Percentiles rank a stretch among this genome's conserved stretches.
Conservation (phyloP, 2,329 filamentous ascomycete genomes). For the Parascedosporium putredinis region DNA sequence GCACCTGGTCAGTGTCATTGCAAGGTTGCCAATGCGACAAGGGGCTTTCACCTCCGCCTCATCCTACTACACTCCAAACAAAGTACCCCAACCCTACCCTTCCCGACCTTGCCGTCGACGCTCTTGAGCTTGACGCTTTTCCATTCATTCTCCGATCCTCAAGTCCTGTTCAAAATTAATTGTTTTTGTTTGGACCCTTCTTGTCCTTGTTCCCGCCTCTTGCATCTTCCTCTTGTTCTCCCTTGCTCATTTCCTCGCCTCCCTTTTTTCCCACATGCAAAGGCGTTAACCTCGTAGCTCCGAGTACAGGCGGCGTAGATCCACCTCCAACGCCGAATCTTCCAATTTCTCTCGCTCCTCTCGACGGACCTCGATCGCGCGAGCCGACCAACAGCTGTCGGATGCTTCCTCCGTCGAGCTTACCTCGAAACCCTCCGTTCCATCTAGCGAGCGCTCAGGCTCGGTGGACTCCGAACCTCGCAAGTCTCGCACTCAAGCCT, state of each 20-base stretch:
- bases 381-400: not conserved
- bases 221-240: too few relatives aligned
- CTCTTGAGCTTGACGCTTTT: too few relatives aligned
- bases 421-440: slow-evolving; percentile 27
- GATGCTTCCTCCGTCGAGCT: slow-evolving; percentile 11
- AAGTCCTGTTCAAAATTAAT: not conserved
- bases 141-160: too few relatives aligned
- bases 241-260: too few relatives aligned
- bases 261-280: too few relatives aligned
- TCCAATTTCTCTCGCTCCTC: not conserved
- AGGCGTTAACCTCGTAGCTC: not conserved
- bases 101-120: too few relatives aligned
- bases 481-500: slow-evolving; percentile 13
- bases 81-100: not conserved
- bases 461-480: slow-evolving; percentile 21
- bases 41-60: too few relatives aligned
- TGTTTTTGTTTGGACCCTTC: too few relatives aligned
- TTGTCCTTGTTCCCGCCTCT: too few relatives aligned
- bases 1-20: too few relatives aligned
- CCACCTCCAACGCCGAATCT: not conserved
- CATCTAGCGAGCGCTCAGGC: slow-evolving; percentile 21
- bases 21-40: too few relatives aligned
- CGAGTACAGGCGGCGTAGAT: not conserved
- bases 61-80: too few relatives aligned
- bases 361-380: not conserved